phyloP scores from a whole-genome alignment of 2,329 filamentous ascomycete species.

The Septoria petroselini region DNA sequence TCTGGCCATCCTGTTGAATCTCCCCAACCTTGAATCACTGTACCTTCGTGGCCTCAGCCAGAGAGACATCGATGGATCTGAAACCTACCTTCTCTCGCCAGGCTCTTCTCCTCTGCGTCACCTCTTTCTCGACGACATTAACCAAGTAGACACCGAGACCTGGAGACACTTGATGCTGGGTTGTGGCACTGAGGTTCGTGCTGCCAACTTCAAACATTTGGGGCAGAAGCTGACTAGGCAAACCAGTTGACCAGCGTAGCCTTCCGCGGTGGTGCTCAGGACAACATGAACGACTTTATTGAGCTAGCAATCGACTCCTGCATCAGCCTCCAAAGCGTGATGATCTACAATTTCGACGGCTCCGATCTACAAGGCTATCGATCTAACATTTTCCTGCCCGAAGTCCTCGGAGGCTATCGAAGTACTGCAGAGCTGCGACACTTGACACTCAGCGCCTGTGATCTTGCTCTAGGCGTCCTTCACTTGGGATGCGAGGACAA shows the following conservation, averaged over 20 bases:
- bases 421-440: not conserved
- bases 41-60: not conserved
- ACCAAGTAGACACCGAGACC: not conserved
- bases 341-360: not conserved
- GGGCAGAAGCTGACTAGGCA: not conserved
- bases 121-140: not conserved
- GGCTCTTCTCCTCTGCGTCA: not conserved
- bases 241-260: not conserved
- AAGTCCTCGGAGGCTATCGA: not conserved
- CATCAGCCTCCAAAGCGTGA: not conserved
- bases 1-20: not conserved
- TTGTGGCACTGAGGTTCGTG: not conserved
- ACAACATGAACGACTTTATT: not conserved
- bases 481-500: too few species aligned
- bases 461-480: not conserved
- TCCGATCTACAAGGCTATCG: not conserved
- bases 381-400: not conserved
- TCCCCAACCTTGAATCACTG: not conserved
- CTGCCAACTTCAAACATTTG: not conserved
- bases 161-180: not conserved
- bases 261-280: not conserved
- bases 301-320: too few species aligned
- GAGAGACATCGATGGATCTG: not conserved
- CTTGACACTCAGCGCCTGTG: not conserved
- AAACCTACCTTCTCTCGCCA: not conserved